Evolutionary conservation across 2,329 filamentous ascomycete species (phyloP).

Genomic region (Aureobasidium zeae): DNA sequence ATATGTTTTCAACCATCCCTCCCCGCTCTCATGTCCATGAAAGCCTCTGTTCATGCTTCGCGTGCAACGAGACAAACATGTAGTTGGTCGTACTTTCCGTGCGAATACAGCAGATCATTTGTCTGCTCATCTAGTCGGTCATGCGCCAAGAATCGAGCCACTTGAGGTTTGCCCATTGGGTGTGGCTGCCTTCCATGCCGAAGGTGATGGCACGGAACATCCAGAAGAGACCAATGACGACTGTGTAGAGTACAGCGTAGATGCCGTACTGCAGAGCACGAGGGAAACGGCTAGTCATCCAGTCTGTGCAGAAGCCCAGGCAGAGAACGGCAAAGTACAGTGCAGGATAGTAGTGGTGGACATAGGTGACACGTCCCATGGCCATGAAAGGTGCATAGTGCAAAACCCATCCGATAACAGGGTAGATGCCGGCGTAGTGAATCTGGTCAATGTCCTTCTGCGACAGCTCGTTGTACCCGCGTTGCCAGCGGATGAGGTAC

Average conservation of each 20-base stretch:
- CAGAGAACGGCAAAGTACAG: conserved; percentile 93
- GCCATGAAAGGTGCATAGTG: conserved; percentile 93
- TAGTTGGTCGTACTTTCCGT: too few species aligned
- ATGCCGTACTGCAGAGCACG: conserved; percentile 55
- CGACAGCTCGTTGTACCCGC: conserved; percentile 77
- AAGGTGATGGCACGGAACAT: conserved; percentile 91
- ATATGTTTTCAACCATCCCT: conserved; percentile 3
- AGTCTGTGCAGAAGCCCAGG: conserved; percentile 82
- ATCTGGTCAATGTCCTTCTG: conserved; percentile 80
- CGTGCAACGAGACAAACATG: neutral
- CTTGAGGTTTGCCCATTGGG: conserved; percentile 82
- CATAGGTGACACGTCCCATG: conserved; percentile 98
- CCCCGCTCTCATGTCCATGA: neutral
- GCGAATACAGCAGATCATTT: neutral
- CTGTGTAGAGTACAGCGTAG: conserved; percentile 65
- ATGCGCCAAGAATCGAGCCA: conserved; percentile 88
- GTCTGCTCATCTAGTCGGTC: conserved; percentile 43
- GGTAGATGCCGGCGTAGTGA: conserved; percentile 87
- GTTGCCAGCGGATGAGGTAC: conserved; percentile 93
- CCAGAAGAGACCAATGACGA: conserved; percentile 73
- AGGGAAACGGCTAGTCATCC: conserved; percentile 60
- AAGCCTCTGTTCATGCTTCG: neutral
- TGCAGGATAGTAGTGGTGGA: conserved; percentile 98
- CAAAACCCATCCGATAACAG: conserved; percentile 85
- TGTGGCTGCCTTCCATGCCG: conserved; percentile 81